Base-by-base conservation (phyloP, 1,284 basidiomycete genomes). In the Wolfiporia cocos region DNA sequence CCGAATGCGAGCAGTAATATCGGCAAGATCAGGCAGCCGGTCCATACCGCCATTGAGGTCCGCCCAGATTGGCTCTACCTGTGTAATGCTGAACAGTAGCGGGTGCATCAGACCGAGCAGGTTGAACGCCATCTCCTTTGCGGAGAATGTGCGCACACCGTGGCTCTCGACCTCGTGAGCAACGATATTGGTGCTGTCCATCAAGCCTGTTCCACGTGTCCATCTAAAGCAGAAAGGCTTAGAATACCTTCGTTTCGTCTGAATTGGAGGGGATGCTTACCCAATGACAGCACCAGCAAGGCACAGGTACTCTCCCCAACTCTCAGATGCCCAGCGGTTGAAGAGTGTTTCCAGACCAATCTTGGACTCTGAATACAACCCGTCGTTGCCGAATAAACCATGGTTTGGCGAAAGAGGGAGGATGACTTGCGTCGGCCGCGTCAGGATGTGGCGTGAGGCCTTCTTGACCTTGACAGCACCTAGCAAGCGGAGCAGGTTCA, bases 71-170 rank as follows among this genome's bases (percentile, higher is more conserved):
- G 95, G 95, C 63, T 99, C 95, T 44, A 99, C 94, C 65, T 99
- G 96, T n/a, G 95, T 96, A 60, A 98, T 94, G 65, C 95, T 97
- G 76, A 98, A 98, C 40, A 99, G 78, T n/a, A 98, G 81, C 33
- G 96, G 95, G 64, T 98, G 96, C 92, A 99, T 96, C 36, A 95
- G 77, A 53, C 95, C 96, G 44, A 99, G 84, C 56, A 99, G 92
- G 70, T 98, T 99, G 82, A 99, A 99, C 3, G 94, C 93, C 95
- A 99, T 99, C 71, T 99, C 95, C 71, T 97, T 97, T 37, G 94
- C 88, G 3, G 92, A 96, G 81, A 98, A 99, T 4, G 96, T 99
- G 54, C 95, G 83, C 49, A 96, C 89, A 53, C 96, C 95, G 50
- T 92, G 80, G 51, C 85, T 79, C 70, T 99, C 95, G 39, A 99